Evolutionary conservation across 2,329 filamentous ascomycete species (phyloP).

Genomic region (Fusarium sp.): DNA sequence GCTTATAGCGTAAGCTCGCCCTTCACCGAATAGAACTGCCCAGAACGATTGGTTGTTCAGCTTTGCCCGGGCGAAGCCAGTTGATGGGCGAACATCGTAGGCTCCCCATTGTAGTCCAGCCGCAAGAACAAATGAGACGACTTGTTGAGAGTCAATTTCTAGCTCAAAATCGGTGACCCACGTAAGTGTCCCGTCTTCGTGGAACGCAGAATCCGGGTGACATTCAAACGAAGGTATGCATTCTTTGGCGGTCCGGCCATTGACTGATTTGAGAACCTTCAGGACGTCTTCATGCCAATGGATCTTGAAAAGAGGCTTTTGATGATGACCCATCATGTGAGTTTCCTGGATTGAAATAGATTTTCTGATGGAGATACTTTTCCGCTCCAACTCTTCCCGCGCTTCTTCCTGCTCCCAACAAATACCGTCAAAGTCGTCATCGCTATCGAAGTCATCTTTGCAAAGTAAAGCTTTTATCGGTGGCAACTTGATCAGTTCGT

Average conservation of each 20-base stretch:
- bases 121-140: not conserved
- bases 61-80: too few species aligned
- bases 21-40: too few species aligned
- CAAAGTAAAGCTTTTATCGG: rapidly evolving
- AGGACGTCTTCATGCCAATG: not conserved
- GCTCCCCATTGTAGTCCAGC: not conserved
- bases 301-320: not conserved
- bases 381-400: not conserved
- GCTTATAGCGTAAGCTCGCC: not conserved
- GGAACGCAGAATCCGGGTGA: rapidly evolving
- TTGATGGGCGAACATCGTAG: too few species aligned
- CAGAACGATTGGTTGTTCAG: too few species aligned
- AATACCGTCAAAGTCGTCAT: not conserved
- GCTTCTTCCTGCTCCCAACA: rapidly evolving
- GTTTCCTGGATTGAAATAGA: rapidly evolving
- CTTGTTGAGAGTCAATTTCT: rapidly evolving
- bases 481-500: not conserved
- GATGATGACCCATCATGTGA: rapidly evolving
- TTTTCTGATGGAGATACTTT: not conserved
- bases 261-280: not conserved
- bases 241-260: rapidly evolving
- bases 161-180: not conserved
- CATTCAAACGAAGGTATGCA: not conserved
- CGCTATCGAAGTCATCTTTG: not conserved
- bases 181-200: not conserved